Evolutionary conservation across 495 filamentous ascomycete genomes (phyloP).

Genomic region (Annulohypoxylon stygium): DNA sequence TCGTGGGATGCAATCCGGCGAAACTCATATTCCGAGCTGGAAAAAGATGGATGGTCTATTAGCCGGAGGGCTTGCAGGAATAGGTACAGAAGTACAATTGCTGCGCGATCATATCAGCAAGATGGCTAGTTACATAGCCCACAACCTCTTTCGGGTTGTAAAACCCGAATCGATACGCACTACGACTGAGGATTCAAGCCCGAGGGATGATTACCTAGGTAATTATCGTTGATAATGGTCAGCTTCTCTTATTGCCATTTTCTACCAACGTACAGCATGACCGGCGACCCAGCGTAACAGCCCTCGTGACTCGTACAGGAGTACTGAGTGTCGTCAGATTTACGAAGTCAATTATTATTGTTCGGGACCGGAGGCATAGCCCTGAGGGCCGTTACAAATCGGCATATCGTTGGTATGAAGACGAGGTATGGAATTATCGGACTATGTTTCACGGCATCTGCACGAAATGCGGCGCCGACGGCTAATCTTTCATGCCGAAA

Average conservation of each 20-base stretch:
- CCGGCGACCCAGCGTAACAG: conserved; percentile 26
- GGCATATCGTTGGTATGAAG: conserved; percentile 24
- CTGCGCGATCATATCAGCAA: conserved; percentile 31
- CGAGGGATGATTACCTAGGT: not conserved
- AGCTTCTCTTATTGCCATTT: conserved; percentile 20
- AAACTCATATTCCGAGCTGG: conserved; percentile 16
- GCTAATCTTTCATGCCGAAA: conserved; percentile 30
- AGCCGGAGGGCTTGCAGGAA: conserved; percentile 23
- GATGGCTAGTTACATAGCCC: conserved; percentile 28
- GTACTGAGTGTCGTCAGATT: conserved; percentile 27
- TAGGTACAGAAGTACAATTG: conserved; percentile 10
- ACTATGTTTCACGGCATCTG: conserved; percentile 43
- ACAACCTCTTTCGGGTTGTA: conserved; percentile 44
- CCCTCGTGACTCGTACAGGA: conserved; percentile 27
- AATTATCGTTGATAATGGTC: conserved; percentile 38
- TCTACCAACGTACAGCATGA: conserved; percentile 25
- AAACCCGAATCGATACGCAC: conserved; percentile 41
- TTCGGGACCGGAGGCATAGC: conserved; percentile 34
- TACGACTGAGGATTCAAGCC: conserved; percentile 7
- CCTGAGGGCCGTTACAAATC: conserved; percentile 16
- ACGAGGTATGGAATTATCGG: conserved; percentile 40
- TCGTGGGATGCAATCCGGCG: conserved; percentile 9
- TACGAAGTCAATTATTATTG: conserved; percentile 19
- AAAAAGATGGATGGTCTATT: conserved; percentile 8
- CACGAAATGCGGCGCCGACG: conserved; percentile 36